Base-by-base conservation (phyloP, 2,329 filamentous ascomycete species). In the Hysterium pulicare region DNA sequence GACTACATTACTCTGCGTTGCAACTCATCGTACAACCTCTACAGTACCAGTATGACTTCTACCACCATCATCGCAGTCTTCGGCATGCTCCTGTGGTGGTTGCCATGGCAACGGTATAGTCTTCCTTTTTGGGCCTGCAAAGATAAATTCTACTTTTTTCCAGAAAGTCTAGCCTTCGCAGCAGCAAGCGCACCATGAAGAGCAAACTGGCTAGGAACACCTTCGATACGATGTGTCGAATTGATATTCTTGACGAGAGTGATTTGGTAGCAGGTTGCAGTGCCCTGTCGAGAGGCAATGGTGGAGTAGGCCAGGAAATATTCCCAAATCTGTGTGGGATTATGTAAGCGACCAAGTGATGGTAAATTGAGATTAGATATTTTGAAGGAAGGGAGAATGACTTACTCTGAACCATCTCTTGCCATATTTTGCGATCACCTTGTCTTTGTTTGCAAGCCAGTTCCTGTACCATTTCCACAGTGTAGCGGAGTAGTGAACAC, bases 391-490 rank as follows among this genome's bases (percentile, higher is more conserved):
- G 13, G 28, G n/a, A 26, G 15, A 15, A 16, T 22, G 47, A 77
- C 86, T 75, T 78, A 90, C 87, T 69, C 91, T 84, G 81, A 87
- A 98, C 93, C 93, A 98, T 64, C 87, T 79, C 64, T 86, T 83
- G 61, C 93, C 93, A 66, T 97, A 97, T 79, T 96, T 97, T 64
- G 87, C 89, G 70, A 86, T 81, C 48, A 96, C 87, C 76, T 95
- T 94, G 45, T 95, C 88, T 56, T 79, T 77, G 79, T 97, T 97
- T 71, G 77, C 89, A 68, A 96, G 79, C 93, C 93, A 97, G 80
- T 97, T 97, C 54, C 93, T 81, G 77, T 97, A 97, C 93, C 93
- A 97, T 64, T 87, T 82, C 93, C 93, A 97, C 49, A 98, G 75
- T 21, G 93, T 97, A 40, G 90, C 90, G 38, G 89, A 95, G 75